Base-by-base conservation (phyloP, 108 stramenopile genomes). In the Fistulifera pelliculosa region DNA sequence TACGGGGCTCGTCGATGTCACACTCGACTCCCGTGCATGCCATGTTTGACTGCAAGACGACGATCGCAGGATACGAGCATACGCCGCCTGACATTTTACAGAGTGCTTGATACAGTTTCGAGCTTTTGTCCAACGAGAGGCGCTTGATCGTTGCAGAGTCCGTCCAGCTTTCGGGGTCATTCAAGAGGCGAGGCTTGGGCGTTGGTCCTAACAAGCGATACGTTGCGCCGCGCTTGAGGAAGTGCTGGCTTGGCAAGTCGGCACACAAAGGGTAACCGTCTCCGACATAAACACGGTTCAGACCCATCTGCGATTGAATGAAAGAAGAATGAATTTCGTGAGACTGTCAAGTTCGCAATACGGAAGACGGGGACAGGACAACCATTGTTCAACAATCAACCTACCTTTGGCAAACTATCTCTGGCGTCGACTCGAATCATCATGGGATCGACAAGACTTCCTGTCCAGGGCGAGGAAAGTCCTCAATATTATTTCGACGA, bases 321-420 rank as follows among this genome's bases (percentile, higher is more conserved):
- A 3, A 6, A 35, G 3, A 8, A 6, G 31, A 35, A 8, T 3
- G 8, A 3, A 35, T 35, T 6, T 35, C 6, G 6, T 35, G 3
- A 35, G 8, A 6, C 31, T 35, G 31, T n/a, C n/a, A n/a, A 35
- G 31, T 3, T 35, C 31, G 31, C 31, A 35, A n/a, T n/a, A n/a
- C n/a, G n/a, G n/a, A n/a, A n/a, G n/a, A n/a, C n/a, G n/a, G n/a
- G n/a, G n/a, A n/a, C n/a, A n/a, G n/a, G n/a, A n/a, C n/a, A n/a
- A n/a, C n/a, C n/a, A n/a, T n/a, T n/a, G n/a, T n/a, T n/a, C 31
- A 8, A 35, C 31, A 35, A 35, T 35, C 31, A 35, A 59, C 58
- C 8, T 8, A 35, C 31, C 49, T 89, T 89, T 31, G 87, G 87
- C 54, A 85, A 83, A 11, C 49, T 52, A 66, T 89, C 87, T 18